These are phyloP conservation scores for Lablab purpureus DNA, from an alignment of 306 rosid species.

Conservation along the genomic window DNA sequence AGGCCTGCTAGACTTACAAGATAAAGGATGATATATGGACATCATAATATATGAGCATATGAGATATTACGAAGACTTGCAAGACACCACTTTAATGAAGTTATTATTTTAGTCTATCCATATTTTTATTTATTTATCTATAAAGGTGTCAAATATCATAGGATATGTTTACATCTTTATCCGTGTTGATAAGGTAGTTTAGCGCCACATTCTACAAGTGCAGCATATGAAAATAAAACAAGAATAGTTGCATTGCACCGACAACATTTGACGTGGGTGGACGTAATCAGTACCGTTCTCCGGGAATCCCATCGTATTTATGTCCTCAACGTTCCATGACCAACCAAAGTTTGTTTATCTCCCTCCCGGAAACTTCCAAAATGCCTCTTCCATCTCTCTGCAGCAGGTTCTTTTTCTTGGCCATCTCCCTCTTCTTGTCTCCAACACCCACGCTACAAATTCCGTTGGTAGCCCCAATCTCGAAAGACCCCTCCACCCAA, in stretches of 20 bases:
- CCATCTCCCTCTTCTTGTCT: background rate
- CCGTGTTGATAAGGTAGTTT: background rate
- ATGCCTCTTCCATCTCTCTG: background rate
- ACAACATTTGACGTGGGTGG: background rate
- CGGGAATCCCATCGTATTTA: background rate
- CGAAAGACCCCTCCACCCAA: conserved; percentile 46
- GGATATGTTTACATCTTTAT: no score
- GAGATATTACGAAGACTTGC: no score
- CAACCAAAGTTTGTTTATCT: no score
- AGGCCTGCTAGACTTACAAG: background rate
- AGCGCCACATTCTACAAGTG: background rate
- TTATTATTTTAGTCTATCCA: no score
- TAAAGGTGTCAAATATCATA: no score
- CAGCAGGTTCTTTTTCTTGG: background rate
- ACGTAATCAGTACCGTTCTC: background rate
- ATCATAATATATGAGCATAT: no score
- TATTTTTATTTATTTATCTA: no score
- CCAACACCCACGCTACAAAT: conserved; percentile 33
- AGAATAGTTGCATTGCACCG: background rate
- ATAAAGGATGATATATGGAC: no score
- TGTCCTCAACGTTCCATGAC: background rate
- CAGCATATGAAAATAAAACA: background rate
- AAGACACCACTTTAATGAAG: no score
- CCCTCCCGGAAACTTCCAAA: background rate
- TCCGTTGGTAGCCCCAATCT: conserved; percentile 45